Percentiles rank a stretch among this genome's conserved stretches.
Evolutionary conservation across 2,329 filamentous ascomycete species (phyloP).

Genomic region (Bertia moriformis): DNA sequence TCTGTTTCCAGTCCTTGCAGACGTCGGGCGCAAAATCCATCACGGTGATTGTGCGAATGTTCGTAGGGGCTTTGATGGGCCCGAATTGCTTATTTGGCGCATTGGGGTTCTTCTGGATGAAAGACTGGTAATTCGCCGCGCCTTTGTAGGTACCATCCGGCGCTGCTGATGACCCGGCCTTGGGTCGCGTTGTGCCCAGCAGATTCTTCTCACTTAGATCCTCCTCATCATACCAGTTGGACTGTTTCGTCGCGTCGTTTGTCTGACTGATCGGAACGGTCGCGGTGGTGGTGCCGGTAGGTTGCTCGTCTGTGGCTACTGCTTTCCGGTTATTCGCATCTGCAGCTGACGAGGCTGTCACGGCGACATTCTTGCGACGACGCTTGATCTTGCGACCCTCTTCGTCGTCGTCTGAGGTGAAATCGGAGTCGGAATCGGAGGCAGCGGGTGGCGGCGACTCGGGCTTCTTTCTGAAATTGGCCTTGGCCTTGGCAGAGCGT

Average conservation of each 20-base stretch:
- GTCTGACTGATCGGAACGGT: conserved; percentile 44
- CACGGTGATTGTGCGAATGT: conserved; percentile 78
- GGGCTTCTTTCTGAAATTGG: conserved; percentile 67
- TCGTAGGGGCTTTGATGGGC: conserved; percentile 75
- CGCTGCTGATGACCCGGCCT: conserved; percentile 14
- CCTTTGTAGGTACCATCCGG: conserved; percentile 65
- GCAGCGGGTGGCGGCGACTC: conserved; percentile 60
- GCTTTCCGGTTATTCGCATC: conserved; percentile 24
- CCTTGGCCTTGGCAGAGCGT: conserved; percentile 60
- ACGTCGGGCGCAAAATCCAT: conserved; percentile 86
- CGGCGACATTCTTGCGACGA: conserved; percentile 52
- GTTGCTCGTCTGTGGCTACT: conserved; percentile 18
- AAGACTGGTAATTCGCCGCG: conserved; percentile 54
- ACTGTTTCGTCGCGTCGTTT: conserved; percentile 80
- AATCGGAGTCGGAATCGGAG: conserved; percentile 43
- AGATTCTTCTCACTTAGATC: conserved; percentile 33
- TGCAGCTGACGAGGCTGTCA: conserved; percentile 45
- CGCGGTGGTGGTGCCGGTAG: conserved; percentile 26
- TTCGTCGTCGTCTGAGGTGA: conserved; percentile 64
- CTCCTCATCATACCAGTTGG: conserved; percentile 79
- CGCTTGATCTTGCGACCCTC: conserved; percentile 66
- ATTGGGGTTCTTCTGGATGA: conserved; percentile 70
- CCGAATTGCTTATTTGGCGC: conserved; percentile 59
- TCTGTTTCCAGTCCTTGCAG: conserved; percentile 87
- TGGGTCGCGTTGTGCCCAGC: conserved; percentile 36